phyloP scores from a whole-genome alignment of 805 yeast genomes.

The Cyberlindnera subsufficiens region DNA sequence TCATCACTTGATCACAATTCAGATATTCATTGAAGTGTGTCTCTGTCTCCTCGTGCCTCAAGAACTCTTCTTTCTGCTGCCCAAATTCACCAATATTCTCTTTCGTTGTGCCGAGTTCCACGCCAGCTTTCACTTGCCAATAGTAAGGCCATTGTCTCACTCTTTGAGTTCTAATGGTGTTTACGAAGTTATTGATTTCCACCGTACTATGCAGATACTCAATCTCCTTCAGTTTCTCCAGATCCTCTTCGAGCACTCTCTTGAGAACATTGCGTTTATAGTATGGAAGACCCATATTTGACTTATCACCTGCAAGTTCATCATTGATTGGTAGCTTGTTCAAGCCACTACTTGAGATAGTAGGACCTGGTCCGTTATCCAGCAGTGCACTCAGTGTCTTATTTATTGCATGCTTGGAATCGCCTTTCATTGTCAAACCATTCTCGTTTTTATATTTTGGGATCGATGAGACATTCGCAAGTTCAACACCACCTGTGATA shows the following conservation, averaged over 20 bases:
- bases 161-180: constrained; percentile 35
- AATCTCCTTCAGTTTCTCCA: constrained; percentile 36
- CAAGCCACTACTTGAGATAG: constrained; percentile 1
- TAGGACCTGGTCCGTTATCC: constrained; percentile 4
- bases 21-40: constrained; percentile 32
- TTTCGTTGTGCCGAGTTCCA: constrained; percentile 27
- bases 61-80: constrained; percentile 25
- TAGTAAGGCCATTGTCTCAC: constrained; percentile 43
- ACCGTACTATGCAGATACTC: constrained; percentile 47
- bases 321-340: constrained; percentile 16
- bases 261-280: constrained; percentile 25
- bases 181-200: constrained; percentile 37
- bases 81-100: constrained; percentile 20
- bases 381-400: constrained; percentile 12
- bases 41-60: constrained; percentile 25
- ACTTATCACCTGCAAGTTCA: constrained; percentile 16
- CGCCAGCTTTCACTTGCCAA: constrained; percentile 39
- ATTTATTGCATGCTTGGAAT: constrained; percentile 7
- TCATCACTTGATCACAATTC: constrained; percentile 36
- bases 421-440: neutral
- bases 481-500: constrained; percentile 23
- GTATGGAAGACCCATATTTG: constrained; percentile 38
- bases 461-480: constrained; percentile 17
- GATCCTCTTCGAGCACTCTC: constrained; percentile 26
- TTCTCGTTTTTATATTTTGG: constrained; percentile 20